Evolutionary conservation across 306 rosid genomes (phyloP).

Genomic region (Crataegus laevigata): DNA sequence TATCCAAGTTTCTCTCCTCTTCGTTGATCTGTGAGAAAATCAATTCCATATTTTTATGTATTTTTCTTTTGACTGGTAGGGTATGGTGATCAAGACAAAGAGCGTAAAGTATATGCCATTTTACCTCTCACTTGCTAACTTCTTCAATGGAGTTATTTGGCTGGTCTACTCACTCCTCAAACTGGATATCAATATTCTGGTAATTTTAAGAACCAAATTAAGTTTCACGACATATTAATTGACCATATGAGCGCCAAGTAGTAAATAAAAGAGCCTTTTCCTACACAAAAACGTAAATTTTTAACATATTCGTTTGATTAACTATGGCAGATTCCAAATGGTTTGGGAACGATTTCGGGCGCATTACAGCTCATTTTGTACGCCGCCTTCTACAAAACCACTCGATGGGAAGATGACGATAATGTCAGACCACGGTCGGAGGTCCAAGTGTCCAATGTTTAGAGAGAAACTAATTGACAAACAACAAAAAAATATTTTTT

Average conservation of each 20-base stretch:
- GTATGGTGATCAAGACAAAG: conserved; percentile 50
- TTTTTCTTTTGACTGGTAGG: conserved; percentile 22
- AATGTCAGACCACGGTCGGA: background rate
- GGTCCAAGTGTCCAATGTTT: conserved; percentile 18
- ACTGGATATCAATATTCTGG: conserved; percentile 58
- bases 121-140: conserved; percentile 52
- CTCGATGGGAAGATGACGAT: conserved; percentile 28
- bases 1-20: background rate
- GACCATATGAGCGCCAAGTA: background rate
- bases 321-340: conserved; percentile 34
- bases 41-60: background rate
- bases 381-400: conserved; percentile 44
- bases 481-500: too few species aligned
- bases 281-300: background rate
- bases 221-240: background rate
- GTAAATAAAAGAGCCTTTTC: background rate
- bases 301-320: background rate
- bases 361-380: conserved; percentile 53
- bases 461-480: background rate
- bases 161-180: conserved; percentile 44
- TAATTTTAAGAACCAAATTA: conserved; percentile 14
- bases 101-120: conserved; percentile 95
- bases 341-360: conserved; percentile 57
- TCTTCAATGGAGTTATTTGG: conserved; percentile 55
- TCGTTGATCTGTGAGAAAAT: background rate